A percentile compares a stretch with the other conserved stretches of the same genome.
These are phyloP conservation scores for Daedaleopsis nitida DNA, from an alignment of 768 basidiomycete genomes.

Conservation along the genomic window DNA sequence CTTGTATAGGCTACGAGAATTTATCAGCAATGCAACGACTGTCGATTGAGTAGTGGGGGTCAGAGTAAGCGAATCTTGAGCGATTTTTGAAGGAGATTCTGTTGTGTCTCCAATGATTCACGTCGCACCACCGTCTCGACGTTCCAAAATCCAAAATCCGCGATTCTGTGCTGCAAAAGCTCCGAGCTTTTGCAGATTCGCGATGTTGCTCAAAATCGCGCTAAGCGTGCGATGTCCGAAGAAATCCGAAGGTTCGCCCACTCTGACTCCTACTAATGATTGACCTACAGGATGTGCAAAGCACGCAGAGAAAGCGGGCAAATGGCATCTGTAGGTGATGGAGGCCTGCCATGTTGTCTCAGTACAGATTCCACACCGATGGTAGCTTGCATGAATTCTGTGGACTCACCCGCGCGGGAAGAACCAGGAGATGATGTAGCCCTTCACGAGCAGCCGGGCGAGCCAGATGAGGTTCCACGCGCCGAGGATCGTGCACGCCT, in stretches of 20 bases:
- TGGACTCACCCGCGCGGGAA: not conserved
- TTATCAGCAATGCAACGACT: no score
- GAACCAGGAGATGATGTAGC: constrained; percentile 6
- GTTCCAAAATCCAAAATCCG: no score
- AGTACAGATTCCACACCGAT: not conserved
- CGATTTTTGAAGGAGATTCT: not conserved
- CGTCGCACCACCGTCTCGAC: no score
- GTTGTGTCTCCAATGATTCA: no score
- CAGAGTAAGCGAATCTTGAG: no score
- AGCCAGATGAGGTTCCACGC: constrained; percentile 14
- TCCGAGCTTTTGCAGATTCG: no score
- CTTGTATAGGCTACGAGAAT: not conserved
- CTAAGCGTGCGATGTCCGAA: no score
- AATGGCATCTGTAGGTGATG: not conserved
- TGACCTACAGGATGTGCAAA: not conserved
- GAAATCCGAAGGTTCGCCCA: no score
- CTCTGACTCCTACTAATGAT: no score
- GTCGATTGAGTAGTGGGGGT: no score
- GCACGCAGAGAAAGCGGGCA: not conserved
- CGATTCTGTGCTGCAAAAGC: no score
- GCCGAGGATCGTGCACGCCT: constrained; percentile 8
- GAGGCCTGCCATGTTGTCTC: not conserved
- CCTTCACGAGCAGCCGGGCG: constrained; percentile 3
- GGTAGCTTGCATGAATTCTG: not conserved
- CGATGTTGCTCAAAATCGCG: no score